Evolutionary conservation across 2,329 filamentous ascomycete genomes (phyloP), one percentile per base, ranked within the genome.

Genomic region (Bipolaris cookei): DNA sequence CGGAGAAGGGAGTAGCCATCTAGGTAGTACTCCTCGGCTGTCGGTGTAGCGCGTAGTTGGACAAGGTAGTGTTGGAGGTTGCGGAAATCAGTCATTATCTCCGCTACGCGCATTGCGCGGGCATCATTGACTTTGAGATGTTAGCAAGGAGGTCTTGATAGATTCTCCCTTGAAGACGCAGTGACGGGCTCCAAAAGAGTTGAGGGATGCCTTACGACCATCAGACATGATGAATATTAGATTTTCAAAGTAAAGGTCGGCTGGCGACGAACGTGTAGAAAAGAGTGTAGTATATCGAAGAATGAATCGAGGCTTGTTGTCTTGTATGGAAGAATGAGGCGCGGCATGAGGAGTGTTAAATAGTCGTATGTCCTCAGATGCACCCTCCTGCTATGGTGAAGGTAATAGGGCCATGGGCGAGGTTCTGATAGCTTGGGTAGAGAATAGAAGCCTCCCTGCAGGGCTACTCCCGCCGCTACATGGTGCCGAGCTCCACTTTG

Each of bases 81-180:
- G 51, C 85, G 84, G 70, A 86, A 88, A 76, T 88, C 86, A 61
- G 82, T 82, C 78, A 88, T 85, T 69, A 88, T 82, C 73, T 88
- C 86, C 44, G 84, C 80, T 63, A 88, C 77, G 64, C 86, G 82
- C 72, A 88, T 79, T 47, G 86, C 86, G 68, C 86, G 84, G 56
- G 84, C 84, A 70, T 87, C 81, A 69, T 88, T 88, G 65, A 87
- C 86, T 88, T 14, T 54, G 38, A 16, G 4, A 38, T 56, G 45
- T 70, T 58, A 71, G 59, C 28, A 42, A 8, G 25, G 18, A 13
- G 39, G 4, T 43, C 10, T 41, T 42, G 25, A 47, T 30, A 21
- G 37, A 25, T 16, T 4, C 18, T 7, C 8, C n/a, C 2, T 13
- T 2, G n/a, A 42, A 42, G 20, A 8, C 4, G 32, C 42, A 56